These are phyloP conservation scores for Colletotrichum australisinense DNA, from an alignment of 2,329 filamentous ascomycete species.

Conservation along the genomic window DNA sequence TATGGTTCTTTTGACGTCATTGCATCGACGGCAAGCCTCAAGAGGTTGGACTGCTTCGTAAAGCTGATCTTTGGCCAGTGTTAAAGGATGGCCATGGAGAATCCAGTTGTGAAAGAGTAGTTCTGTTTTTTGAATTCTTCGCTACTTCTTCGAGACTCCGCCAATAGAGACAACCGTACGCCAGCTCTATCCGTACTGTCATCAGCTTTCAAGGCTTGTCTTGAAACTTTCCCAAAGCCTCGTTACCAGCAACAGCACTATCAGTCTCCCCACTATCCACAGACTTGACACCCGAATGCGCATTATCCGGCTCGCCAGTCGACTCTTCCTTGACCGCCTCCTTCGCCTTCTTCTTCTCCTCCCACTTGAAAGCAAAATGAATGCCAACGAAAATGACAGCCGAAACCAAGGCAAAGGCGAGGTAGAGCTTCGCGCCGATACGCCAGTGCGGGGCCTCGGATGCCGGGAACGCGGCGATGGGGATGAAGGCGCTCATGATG, in stretches of 20 bases:
- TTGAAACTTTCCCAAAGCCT: not conserved
- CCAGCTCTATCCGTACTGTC: no score
- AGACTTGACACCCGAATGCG: conserved; percentile 1
- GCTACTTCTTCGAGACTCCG: no score
- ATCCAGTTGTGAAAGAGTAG: no score
- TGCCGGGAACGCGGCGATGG: conserved; percentile 17
- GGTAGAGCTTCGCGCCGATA: conserved; percentile 17
- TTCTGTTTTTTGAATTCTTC: no score
- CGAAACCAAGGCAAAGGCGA: conserved; percentile 12
- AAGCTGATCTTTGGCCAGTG: no score
- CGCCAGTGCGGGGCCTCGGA: conserved; percentile 20
- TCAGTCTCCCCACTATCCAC: not conserved
- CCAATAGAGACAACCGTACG: no score
- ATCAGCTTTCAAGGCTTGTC: no score
- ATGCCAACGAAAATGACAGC: conserved; percentile 17
- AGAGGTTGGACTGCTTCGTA: no score
- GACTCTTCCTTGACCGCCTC: conserved; percentile 7
- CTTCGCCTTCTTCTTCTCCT: conserved; percentile 17
- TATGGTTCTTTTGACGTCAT: no score
- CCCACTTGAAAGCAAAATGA: conserved; percentile 25
- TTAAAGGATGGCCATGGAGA: no score
- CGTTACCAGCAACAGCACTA: no score
- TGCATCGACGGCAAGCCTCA: no score
- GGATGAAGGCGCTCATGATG: conserved; percentile 29
- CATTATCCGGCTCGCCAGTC: conserved; percentile 16